Evolutionary conservation across 2,329 filamentous ascomycete species (phyloP).

Genomic region (Ophiostoma himal-ulmi): DNA sequence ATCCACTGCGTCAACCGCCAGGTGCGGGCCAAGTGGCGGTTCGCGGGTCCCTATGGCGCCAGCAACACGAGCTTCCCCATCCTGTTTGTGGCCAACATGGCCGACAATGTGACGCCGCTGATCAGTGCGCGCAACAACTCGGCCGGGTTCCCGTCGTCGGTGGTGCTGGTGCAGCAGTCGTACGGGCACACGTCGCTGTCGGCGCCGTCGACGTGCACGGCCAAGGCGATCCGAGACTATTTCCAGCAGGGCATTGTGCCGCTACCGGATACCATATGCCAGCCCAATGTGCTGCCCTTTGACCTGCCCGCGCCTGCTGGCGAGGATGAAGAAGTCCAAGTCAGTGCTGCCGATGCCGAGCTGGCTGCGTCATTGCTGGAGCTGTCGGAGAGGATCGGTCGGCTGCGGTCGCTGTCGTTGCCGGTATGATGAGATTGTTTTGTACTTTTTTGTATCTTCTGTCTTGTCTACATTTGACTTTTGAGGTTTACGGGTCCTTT

Average conservation of each 20-base stretch:
- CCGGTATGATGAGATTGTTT: neutral
- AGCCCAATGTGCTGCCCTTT: slow-evolving; percentile 24
- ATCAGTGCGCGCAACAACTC: slow-evolving; percentile 32
- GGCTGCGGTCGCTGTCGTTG: neutral
- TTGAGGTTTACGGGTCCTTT: too few relatives aligned
- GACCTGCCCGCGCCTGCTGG: slow-evolving; percentile 4
- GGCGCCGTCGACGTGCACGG: slow-evolving; percentile 42
- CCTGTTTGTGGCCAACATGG: slow-evolving; percentile 39
- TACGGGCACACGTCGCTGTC: slow-evolving; percentile 45
- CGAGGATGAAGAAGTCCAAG: neutral
- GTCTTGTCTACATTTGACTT: neutral
- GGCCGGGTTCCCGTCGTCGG: slow-evolving; percentile 33
- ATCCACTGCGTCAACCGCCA: slow-evolving; percentile 38
- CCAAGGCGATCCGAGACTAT: slow-evolving; percentile 38
- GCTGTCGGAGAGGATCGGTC: slow-evolving; percentile 15
- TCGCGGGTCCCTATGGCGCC: slow-evolving; percentile 31
- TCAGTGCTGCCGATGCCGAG: slow-evolving; percentile 9
- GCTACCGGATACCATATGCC: slow-evolving; percentile 17
- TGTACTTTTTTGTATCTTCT: neutral
- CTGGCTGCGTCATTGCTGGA: slow-evolving; percentile 9
- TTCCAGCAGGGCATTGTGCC: slow-evolving; percentile 45
- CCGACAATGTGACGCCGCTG: slow-evolving; percentile 45
- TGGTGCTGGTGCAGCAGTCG: slow-evolving; percentile 44
- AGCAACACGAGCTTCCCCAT: slow-evolving; percentile 38
- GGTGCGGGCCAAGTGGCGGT: slow-evolving; percentile 38